Base-by-base conservation (phyloP, 768 basidiomycete species). In the Pisolithus marmoratus region DNA sequence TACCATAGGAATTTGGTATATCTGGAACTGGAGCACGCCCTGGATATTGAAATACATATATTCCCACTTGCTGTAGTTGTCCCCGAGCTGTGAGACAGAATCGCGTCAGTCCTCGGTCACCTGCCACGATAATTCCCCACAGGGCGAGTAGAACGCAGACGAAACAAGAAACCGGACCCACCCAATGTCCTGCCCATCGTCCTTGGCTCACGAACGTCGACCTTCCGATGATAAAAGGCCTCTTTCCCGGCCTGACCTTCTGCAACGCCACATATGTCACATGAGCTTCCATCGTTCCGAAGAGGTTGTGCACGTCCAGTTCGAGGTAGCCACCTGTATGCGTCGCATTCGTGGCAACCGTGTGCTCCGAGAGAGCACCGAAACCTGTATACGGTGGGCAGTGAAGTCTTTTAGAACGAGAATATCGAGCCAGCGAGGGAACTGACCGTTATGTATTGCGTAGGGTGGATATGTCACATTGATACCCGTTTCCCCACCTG, bases 1-100 rank as follows among this genome's bases (percentile, higher is more conserved):
- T 26, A 90, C 87, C 71, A 90, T 85, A 0, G 89, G 89, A 54
- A 89, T 84, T 58, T 86, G 84, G 76, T 84, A 90, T 14, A 90
- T 68, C 66, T 90, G 86, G 78, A 91, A 90, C 65, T 90, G 87
- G 19, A 91, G 74, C 19, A 87, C 71, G 17, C 87, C 87, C 70
- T 88, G 81, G 49, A 90, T 84, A 55, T 75, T 85, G 61, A 78
- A 72, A 54, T 78, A 72, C 74, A 90, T 76, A 67, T 85, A 88
- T 45, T 78, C 67, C 87, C 89, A 90, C 53, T 78, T 77, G 61
- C 84, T 84, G 63, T 74, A 82, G 62, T 90, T 90, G 66, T 91
- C 89, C 1, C 89, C 87, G 23, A 89, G 76, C 83, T 31, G 29
- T 31, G 9, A 84, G 36, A 9, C 23, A 46, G 1, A 11, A 9